A percentile compares a stretch with the other conserved stretches of the same genome.
phyloP scores from a whole-genome alignment of 78 protist genomes.

The Dictyostelium purpureum region DNA sequence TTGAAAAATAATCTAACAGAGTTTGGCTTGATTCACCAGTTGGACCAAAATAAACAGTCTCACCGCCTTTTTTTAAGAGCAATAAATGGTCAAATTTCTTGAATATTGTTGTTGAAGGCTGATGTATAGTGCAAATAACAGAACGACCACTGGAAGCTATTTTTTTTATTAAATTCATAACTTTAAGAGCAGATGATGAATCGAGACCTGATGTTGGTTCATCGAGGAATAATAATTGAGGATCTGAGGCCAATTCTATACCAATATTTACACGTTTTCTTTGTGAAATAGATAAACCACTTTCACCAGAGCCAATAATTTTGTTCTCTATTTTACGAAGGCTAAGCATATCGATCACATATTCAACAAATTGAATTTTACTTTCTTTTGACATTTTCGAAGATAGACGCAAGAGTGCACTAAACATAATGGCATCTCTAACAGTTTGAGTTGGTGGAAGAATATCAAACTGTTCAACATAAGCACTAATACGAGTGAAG shows the following conservation, averaged over 20 bases:
- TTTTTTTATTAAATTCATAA: slow-evolving; percentile 46
- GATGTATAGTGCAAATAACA: slow-evolving; percentile 87
- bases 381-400: not conserved
- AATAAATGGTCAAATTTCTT: slow-evolving; percentile 76
- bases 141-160: slow-evolving; percentile 39
- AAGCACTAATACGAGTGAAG: slow-evolving; percentile 55
- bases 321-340: slow-evolving; percentile 22
- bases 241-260: slow-evolving; percentile 77
- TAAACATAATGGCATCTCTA: slow-evolving; percentile 17
- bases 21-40: slow-evolving; percentile 1
- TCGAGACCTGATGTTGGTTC: slow-evolving; percentile 81
- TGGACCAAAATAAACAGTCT: slow-evolving; percentile 78
- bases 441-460: slow-evolving; percentile 63
- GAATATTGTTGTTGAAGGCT: slow-evolving; percentile 85
- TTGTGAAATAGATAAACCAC: slow-evolving; percentile 66
- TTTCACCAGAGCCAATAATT: slow-evolving; percentile 4
- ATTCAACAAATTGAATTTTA: slow-evolving; percentile 3
- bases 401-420: slow-evolving; percentile 5
- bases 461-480: slow-evolving; percentile 56
- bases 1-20: not conserved
- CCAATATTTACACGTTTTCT: slow-evolving; percentile 67
- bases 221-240: slow-evolving; percentile 68
- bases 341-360: slow-evolving; percentile 7
- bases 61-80: slow-evolving; percentile 85
- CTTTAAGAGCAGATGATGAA: slow-evolving; percentile 50